Evolutionary conservation across 257 asterid species (phyloP).

Genomic region (Solanum verrucosum): DNA sequence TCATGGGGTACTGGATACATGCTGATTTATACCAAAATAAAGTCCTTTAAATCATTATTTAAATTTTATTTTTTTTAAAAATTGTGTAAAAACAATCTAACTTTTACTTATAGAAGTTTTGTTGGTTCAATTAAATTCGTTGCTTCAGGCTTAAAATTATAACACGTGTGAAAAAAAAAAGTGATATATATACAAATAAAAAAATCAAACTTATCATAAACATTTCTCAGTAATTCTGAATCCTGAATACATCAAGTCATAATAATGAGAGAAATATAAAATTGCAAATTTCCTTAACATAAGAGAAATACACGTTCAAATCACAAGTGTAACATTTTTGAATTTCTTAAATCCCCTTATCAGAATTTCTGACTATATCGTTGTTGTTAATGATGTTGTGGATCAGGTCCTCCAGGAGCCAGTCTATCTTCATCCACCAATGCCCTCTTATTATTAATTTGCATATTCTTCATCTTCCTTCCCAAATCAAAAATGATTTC

Average conservation of each 20-base stretch:
- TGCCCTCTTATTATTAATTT: neutral
- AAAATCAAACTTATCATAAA: neutral
- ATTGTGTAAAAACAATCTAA: too few species aligned
- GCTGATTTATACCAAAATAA: neutral
- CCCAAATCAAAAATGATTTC: neutral
- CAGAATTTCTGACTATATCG: neutral
- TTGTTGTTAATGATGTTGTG: conserved; percentile 7
- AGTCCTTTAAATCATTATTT: neutral
- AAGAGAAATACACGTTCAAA: neutral
- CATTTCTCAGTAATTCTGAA: neutral
- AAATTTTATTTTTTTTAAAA: too few species aligned
- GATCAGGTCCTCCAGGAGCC: conserved; percentile 24
- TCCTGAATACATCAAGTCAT: neutral
- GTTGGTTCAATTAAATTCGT: neutral
- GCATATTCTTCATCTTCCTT: neutral
- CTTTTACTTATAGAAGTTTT: too few species aligned
- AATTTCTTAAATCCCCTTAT: neutral
- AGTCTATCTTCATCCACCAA: neutral
- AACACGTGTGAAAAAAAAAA: neutral
- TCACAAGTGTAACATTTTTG: neutral
- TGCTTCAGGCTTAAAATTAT: neutral
- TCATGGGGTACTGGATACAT: neutral
- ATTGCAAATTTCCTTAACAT: neutral
- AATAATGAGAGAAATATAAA: neutral
- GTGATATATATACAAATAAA: neutral